Percentiles rank a stretch among this genome's conserved stretches.
phyloP scores from a whole-genome alignment of 2,329 filamentous ascomycete species.

The Diaporthe sp. region DNA sequence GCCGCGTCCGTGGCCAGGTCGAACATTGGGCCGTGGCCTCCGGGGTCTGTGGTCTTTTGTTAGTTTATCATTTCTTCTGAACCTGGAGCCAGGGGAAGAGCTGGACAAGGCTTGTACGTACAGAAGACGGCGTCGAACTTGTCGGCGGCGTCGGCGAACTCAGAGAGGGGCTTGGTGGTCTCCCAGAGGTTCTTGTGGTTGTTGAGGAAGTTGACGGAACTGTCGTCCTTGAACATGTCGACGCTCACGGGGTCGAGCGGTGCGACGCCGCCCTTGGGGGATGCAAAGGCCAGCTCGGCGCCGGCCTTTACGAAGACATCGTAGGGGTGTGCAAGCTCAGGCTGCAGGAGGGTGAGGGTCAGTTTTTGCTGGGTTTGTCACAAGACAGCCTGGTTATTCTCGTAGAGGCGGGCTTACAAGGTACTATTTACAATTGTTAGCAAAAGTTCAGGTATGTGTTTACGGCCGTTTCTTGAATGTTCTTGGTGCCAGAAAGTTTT shows the following conservation, averaged over 20 bases:
- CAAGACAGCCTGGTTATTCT: neutral
- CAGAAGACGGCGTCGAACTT: conserved; percentile 72
- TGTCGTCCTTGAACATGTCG: conserved; percentile 68
- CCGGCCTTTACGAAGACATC: conserved; percentile 66
- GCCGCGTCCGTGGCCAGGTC: conserved; percentile 71
- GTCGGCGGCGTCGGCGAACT: conserved; percentile 69
- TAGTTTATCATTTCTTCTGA: neutral
- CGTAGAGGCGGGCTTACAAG: conserved; percentile 61
- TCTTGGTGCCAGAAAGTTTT: neutral
- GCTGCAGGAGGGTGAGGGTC: conserved; percentile 52
- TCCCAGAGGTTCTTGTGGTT: conserved; percentile 73
- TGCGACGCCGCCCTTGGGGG: conserved; percentile 72
- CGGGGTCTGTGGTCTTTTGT: conserved; percentile 53
- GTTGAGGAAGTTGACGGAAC: conserved; percentile 68
- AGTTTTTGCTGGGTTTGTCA: conserved; percentile 13
- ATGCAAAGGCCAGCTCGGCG: conserved; percentile 70
- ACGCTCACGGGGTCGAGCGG: conserved; percentile 73
- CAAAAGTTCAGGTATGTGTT: neutral
- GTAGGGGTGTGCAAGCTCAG: conserved; percentile 77
- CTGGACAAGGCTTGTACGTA: neutral
- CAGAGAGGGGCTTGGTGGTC: conserved; percentile 70
- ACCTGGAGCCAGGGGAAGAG: neutral
- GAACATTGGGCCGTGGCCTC: conserved; percentile 76
- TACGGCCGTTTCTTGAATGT: neutral
- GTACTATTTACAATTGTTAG: conserved; percentile 53